phyloP scores from a whole-genome alignment of 768 basidiomycete genomes.

The Psilocybe cyanescens region DNA sequence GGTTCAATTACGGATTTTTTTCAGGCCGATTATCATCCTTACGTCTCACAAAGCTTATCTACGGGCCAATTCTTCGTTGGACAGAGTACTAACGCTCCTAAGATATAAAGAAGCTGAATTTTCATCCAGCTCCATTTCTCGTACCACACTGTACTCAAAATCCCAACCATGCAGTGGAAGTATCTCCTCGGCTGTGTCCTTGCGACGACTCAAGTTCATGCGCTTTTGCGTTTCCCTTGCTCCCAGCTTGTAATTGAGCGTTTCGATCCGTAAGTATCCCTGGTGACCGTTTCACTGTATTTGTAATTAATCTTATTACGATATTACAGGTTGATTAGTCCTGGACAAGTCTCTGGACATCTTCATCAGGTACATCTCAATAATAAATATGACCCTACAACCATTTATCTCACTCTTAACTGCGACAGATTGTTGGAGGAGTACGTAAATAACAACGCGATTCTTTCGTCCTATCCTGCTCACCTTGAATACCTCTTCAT shows the following conservation, averaged over 20 bases:
- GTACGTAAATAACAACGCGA: neutral
- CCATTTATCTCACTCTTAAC: neutral
- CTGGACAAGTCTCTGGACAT: constrained; percentile 20
- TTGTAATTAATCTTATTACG: too few species aligned
- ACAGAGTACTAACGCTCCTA: neutral
- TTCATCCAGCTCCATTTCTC: too few species aligned
- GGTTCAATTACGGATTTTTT: constrained; percentile 1
- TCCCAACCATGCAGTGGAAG: neutral
- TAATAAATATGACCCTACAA: neutral
- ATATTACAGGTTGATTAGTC: constrained; percentile 16
- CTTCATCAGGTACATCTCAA: constrained; percentile 17
- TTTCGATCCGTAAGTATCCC: constrained; percentile 21
- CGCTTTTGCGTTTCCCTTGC: constrained; percentile 24
- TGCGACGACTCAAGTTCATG: constrained; percentile 12
- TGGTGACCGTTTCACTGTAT: too few species aligned
- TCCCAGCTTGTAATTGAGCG: constrained; percentile 26
- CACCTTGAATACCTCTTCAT: neutral
- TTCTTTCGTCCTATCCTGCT: neutral
- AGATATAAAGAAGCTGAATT: neutral
- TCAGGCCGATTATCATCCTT: neutral
- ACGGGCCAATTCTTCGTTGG: too few species aligned
- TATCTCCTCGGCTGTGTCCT: neutral
- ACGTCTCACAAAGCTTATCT: too few species aligned
- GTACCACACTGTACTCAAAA: too few species aligned
- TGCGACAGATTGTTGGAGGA: neutral